Conservation (phyloP, 148 eudicot genomes). For the Vaccinium darrowii region DNA sequence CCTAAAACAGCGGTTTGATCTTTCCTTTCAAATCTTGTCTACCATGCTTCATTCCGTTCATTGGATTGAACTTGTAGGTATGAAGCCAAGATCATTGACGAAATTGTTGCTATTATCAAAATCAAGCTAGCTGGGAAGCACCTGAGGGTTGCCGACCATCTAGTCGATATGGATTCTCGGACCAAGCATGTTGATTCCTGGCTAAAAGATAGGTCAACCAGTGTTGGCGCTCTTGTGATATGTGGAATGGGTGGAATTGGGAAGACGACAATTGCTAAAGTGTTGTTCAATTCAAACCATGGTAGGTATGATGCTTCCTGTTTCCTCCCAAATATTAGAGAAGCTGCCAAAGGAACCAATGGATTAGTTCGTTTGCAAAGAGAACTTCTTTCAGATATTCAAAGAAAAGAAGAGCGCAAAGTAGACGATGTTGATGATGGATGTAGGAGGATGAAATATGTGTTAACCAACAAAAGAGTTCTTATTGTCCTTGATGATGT, state of each 20-base stretch:
- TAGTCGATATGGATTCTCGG: not conserved
- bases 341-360: not conserved
- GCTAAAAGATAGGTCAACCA: not conserved
- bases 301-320: not conserved
- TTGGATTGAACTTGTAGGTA: not conserved
- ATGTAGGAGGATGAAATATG: not conserved
- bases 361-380: not conserved
- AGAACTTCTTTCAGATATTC: not conserved
- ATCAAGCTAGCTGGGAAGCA: not conserved
- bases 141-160: not conserved
- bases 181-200: not conserved
- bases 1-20: not conserved
- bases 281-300: not conserved
- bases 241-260: constrained; percentile 2
- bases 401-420: not conserved
- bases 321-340: not conserved
- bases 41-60: not conserved
- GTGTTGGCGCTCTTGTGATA: not conserved
- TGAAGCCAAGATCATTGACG: not conserved
- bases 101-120: not conserved
- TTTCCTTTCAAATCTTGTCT: no score
- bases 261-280: not conserved
- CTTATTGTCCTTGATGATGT: not conserved
- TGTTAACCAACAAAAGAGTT: constrained; percentile 8
- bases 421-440: not conserved